Base-by-base conservation (phyloP, 2,329 filamentous ascomycete species). In the Pseudocercospora fuligena region DNA sequence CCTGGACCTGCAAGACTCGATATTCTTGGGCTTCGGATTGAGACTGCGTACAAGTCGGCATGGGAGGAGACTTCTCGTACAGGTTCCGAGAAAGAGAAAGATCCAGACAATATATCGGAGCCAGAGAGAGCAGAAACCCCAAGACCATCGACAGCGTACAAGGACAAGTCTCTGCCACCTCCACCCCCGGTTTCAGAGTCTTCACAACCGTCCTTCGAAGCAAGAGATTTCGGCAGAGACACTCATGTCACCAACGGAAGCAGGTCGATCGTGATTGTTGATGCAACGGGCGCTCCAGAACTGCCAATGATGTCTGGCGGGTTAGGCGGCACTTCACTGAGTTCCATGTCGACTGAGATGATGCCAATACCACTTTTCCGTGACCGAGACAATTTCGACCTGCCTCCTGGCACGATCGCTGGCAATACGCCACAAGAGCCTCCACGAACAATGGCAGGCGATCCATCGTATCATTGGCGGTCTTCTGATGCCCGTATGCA, bases 181-280 rank as follows among this genome's bases (percentile, higher is more conserved):
- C 36, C 60, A 25, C 64, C 60, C 29, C 36, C 60, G 51, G 12
- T 43, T 8, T 33, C 59, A 46, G 25, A 58, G 16, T 56, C 51
- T 57, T 60, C 61, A 51, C 59, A 66, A 47, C 61, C 71, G 43
- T 70, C 70, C 14, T 67, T 65, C 27, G 61, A 72, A 31, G 53
- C 66, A 3, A 60, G 66, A 61, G 69, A 72, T 60, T 69, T 72
- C 51, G 67, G 65, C 9, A 65, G 68, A 21, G 75, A 82, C 61
- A 88, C 86, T 69, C 82, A 83, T 64, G 87, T 94, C 53, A 95
- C 93, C 0, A 84, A 85, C 11, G 92, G 92, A n/a, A 97, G 92
- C 82, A 90, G 94, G 75, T 97, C 93, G 0, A 96, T 97, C 70
- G 86, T 97, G 63, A 96, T 97, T 74, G 88, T 97, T 40, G 92